Percentiles rank a stretch among this genome's conserved stretches.
These are phyloP conservation scores for Raffaelea albimanens DNA, from an alignment of 2,329 filamentous ascomycete species.

Conservation along the genomic window DNA sequence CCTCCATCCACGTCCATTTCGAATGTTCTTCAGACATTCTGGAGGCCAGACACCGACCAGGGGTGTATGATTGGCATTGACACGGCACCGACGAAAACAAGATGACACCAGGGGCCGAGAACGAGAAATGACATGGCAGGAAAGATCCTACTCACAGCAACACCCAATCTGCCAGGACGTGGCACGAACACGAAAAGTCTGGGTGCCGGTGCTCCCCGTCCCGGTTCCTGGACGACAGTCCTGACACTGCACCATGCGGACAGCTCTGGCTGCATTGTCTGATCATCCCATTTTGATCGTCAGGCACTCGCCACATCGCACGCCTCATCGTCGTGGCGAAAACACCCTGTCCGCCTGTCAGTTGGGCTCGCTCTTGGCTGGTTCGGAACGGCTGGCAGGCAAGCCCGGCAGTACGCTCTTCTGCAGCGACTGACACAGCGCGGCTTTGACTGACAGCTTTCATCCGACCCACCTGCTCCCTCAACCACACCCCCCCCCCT, in stretches of 20 bases:
- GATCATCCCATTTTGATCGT: constrained; percentile 10
- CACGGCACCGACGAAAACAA: not conserved
- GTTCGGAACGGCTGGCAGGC: not conserved
- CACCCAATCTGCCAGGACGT: not conserved
- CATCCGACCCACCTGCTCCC: not conserved
- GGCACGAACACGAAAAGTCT: not conserved
- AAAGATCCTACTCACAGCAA: not conserved
- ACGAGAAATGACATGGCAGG: not conserved
- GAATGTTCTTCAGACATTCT: constrained; percentile 8
- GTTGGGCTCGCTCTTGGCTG: not conserved
- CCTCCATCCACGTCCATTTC: not conserved
- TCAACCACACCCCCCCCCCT: not conserved
- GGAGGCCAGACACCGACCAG: constrained; percentile 5
- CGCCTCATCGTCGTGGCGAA: constrained; percentile 6
- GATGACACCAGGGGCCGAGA: not conserved
- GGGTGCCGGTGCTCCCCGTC: no score
- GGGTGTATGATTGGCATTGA: not conserved
- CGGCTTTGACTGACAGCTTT: not conserved
- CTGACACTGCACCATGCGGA: not conserved
- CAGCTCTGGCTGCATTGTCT: not conserved
- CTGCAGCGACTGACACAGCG: no score
- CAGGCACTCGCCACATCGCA: constrained; percentile 2
- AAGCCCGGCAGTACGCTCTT: no score
- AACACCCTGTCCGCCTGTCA: not conserved
- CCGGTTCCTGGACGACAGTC: not conserved